Evolutionary conservation across 208 protist genomes (phyloP).

Genomic region (Acanthamoeba healyi): DNA sequence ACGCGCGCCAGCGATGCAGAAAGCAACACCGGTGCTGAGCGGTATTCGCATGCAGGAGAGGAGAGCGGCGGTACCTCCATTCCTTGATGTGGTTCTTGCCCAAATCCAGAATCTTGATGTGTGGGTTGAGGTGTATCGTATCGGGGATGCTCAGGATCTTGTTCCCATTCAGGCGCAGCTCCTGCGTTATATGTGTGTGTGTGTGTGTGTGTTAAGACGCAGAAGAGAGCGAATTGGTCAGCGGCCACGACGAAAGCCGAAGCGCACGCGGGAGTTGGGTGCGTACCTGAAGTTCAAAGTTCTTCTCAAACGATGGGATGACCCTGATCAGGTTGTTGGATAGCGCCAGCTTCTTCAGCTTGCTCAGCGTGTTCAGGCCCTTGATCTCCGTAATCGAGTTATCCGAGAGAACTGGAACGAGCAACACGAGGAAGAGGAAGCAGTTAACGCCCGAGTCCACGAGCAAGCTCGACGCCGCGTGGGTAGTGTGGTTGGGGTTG

Average conservation of each 20-base stretch:
- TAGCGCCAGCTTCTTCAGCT: constrained; percentile 81
- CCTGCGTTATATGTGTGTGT: not conserved
- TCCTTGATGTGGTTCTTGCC: constrained; percentile 80
- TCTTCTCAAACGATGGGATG: constrained; percentile 75
- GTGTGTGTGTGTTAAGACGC: too few relatives aligned
- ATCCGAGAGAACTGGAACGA: constrained; percentile 79
- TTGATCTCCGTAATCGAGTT: constrained; percentile 79
- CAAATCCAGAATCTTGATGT: constrained; percentile 76
- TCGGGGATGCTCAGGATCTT: constrained; percentile 80
- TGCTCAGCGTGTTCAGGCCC: constrained; percentile 63
- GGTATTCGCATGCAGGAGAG: not conserved
- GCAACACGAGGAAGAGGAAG: not conserved
- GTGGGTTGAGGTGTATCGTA: constrained; percentile 74
- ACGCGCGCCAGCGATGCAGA: too few relatives aligned
- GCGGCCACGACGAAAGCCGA: too few relatives aligned
- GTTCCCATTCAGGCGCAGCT: constrained; percentile 85
- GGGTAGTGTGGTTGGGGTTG: too few relatives aligned
- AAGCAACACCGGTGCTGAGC: not conserved
- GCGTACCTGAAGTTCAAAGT: constrained; percentile 72
- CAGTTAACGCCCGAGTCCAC: not conserved
- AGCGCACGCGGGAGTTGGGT: not conserved
- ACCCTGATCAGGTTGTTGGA: constrained; percentile 80
- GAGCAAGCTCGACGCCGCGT: too few relatives aligned
- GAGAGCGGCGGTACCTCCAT: not conserved
- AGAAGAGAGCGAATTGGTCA: too few relatives aligned